Evolutionary conservation across 192 early-diverging fungal genomes (phyloP), one percentile per base, ranked within the genome.

Genomic region (Coemansia sp.): DNA sequence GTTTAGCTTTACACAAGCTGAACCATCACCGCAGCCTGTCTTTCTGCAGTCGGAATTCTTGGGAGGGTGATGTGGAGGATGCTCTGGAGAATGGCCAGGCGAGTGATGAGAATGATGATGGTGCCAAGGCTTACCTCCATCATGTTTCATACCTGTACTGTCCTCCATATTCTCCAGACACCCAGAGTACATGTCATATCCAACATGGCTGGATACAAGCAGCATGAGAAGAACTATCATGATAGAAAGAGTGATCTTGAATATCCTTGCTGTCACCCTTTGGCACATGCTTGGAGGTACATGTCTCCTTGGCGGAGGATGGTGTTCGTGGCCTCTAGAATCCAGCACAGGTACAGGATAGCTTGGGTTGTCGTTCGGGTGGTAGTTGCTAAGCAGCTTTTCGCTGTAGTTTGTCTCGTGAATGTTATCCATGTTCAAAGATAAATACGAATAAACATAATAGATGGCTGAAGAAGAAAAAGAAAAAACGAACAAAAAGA

Each of bases 31-130:
- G 39, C 78, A 81, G 2, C 78, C 78, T 0, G 72, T 43, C n/a
- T 42, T 69, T 51, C 78, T 59, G 35, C 78, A 81, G 64, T 81
- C 78, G n/a, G 1, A 0, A 52, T 43, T 18, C 12, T 43, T 23
- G 20, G 18, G 31, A 2, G 16, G 13, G 7, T 34, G 55, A 7
- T 57, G 30, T 4, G 29, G 31, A 20, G 29, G 26, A 31, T 57
- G 31, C 18, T 33, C 30, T 7, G 55, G 20, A 10, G 40, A 13
- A 15, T 42, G 10, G 4, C 34, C 34, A 7, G 34, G 34, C 34
- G 5, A 35, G 34, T 35, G 4, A 13, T 42, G 7, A 13, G 39
- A 13, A 13, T 10, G 15, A 16, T 43, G 39, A 26, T 31, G n/a
- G 30, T 33, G 10, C 55, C 31, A 33, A 34, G 55, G 31, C 31